These are phyloP conservation scores for Calocera viscosa DNA, from an alignment of 768 basidiomycete species.

Conservation along the genomic window DNA sequence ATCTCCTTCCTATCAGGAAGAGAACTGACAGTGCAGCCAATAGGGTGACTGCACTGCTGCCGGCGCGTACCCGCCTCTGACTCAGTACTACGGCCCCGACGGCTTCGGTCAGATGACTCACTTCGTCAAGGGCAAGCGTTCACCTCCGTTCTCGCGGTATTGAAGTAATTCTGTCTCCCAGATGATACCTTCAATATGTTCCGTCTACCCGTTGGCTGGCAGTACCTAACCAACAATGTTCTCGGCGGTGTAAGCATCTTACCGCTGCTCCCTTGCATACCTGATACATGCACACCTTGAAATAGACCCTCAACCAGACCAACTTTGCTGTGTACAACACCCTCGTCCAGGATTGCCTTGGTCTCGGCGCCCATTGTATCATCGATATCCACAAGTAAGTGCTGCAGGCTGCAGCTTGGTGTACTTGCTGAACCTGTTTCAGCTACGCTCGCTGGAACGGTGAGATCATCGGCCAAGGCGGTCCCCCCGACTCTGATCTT, in stretches of 20 bases:
- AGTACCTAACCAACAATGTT: slow-evolving; percentile 25
- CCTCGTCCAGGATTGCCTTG: slow-evolving; percentile 41
- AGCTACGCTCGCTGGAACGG: slow-evolving; percentile 50
- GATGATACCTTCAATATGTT: slow-evolving; percentile 37
- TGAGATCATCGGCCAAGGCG: slow-evolving; percentile 49
- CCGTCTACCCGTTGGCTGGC: slow-evolving; percentile 52
- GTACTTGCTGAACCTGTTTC: slow-evolving; percentile 21
- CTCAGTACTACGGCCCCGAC: slow-evolving; percentile 35
- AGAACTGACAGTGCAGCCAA: slow-evolving; percentile 25
- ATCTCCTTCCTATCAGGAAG: background rate
- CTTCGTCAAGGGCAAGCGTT: slow-evolving; percentile 37
- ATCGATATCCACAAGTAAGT: slow-evolving; percentile 33
- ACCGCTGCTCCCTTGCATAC: background rate
- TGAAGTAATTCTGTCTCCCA: background rate
- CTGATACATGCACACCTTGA: slow-evolving; percentile 6
- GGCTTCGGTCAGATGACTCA: slow-evolving; percentile 50
- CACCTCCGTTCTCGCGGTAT: background rate
- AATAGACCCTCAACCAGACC: slow-evolving; percentile 28
- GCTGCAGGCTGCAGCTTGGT: background rate
- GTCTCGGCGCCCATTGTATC: slow-evolving; percentile 40
- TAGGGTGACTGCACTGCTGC: slow-evolving; percentile 25
- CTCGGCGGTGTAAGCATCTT: background rate
- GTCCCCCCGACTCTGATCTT: slow-evolving; percentile 43
- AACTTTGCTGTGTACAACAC: slow-evolving; percentile 41
- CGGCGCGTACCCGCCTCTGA: slow-evolving; percentile 36